phyloP scores from a whole-genome alignment of 73 alveolate species.

The Paramecium pentaurelia region DNA sequence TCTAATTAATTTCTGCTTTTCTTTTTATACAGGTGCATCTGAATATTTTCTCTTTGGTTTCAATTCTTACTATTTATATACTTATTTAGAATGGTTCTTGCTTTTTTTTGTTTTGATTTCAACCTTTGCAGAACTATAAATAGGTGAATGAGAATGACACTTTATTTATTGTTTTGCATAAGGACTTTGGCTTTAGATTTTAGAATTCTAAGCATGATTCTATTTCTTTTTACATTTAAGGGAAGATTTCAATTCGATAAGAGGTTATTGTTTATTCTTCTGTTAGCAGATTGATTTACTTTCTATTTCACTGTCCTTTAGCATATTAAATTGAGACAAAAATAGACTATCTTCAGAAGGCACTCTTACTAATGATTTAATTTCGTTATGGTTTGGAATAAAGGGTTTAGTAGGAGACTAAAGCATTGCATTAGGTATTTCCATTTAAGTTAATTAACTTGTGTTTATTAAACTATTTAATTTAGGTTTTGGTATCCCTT shows the following conservation, averaged over 20 bases:
- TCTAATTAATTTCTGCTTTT: background rate
- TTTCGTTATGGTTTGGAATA: background rate
- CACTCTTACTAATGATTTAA: background rate
- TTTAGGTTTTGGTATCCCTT: background rate
- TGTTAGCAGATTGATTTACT: background rate
- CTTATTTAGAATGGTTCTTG: background rate
- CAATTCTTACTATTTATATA: background rate
- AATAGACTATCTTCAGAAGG: background rate
- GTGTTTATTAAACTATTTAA: background rate
- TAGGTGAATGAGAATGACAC: background rate
- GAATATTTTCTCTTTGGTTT: constrained; percentile 1
- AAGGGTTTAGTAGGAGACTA: background rate
- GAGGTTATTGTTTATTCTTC: background rate
- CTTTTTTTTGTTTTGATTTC: background rate
- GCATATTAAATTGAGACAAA: background rate
- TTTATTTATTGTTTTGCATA: background rate
- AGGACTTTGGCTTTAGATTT: background rate
- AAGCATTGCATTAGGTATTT: constrained; percentile 6
- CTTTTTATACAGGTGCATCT: background rate
- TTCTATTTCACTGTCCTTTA: background rate
- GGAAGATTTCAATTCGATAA: background rate
- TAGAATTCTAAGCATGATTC: background rate
- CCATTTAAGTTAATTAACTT: background rate
- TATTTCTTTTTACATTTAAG: background rate
- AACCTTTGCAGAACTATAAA: background rate